Evolutionary conservation across 78 protist genomes (phyloP), one percentile per base, ranked within the genome.

Genomic region (Dictyostelium citrinum): DNA sequence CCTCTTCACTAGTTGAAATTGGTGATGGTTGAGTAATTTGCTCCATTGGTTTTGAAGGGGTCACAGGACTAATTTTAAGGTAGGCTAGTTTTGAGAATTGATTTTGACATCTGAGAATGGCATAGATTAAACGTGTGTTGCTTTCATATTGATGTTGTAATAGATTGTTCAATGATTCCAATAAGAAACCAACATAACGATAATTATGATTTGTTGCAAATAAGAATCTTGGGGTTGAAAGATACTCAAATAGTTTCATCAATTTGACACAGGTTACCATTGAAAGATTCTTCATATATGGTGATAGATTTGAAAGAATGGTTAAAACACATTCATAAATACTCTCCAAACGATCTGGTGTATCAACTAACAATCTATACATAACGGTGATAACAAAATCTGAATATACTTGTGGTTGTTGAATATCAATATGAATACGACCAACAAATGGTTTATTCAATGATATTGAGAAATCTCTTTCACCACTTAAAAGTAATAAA

Each of bases 81-180:
- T 77, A 75, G 0, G 88, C 82, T 27, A 97, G 37, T 76, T 60
- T 70, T 22, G 80, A 70, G 33, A 97, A 96, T 81, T 60, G 86
- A 20, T 79, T 77, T 43, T 77, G 83, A 27, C 95, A 77, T 24
- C 97, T 16, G 10, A 96, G 68, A 49, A 97, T 90, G 3, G 95
- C 90, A 68, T 96, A 96, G 41, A 96, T 61, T 14, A 97, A 55
- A 37, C 86, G 46, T 12, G 82, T 93, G 67, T 95, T 96, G 14
- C 98, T 97, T 74, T 97, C 97, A 37, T 97, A 97, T 77, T 97
- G 97, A 49, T 97, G 95, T 78, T 97, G 98, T 22, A 97, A 33
- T 16, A 96, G 58, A 46, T 92, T 93, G 31, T 95, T 92, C n/a
- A 97, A 90, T 24, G 82, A 31, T 75, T 96, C 96, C 39, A 95